phyloP scores from a whole-genome alignment of 371 early-diverging fungal genomes.

The Mucor ambiguus region DNA sequence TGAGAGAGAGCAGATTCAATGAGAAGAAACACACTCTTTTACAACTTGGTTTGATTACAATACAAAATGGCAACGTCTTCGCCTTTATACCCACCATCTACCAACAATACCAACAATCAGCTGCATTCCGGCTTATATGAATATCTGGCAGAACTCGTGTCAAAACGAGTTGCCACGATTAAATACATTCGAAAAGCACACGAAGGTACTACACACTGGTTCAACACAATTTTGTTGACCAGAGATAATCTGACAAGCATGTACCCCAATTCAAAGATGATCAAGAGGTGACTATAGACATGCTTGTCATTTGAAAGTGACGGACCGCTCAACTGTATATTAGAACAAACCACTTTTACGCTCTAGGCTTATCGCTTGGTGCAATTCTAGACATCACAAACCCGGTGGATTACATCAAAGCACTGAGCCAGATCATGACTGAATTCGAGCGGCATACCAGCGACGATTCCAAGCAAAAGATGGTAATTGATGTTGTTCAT shows the following conservation, averaged over 20 bases:
- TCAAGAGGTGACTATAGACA: constrained; percentile 31
- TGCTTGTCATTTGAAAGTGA: background rate
- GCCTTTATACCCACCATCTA: constrained; percentile 19
- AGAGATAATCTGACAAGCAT: constrained; percentile 47
- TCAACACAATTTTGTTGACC: constrained; percentile 62
- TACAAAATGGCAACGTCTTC: constrained; percentile 21
- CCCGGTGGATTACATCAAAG: constrained; percentile 65
- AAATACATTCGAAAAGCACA: constrained; percentile 62
- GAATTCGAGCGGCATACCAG: constrained; percentile 62
- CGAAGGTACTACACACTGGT: constrained; percentile 61
- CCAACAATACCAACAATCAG: background rate
- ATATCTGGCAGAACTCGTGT: constrained; percentile 60
- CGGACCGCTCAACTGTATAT: background rate
- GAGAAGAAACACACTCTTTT: background rate
- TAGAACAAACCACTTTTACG: constrained; percentile 62
- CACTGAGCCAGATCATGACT: constrained; percentile 57
- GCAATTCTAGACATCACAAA: constrained; percentile 66
- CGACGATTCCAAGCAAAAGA: constrained; percentile 55
- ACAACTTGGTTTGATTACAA: background rate
- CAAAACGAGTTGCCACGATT: constrained; percentile 69
- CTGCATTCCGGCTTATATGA: constrained; percentile 47
- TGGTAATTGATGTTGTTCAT: constrained; percentile 34
- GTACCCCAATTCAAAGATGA: constrained; percentile 48
- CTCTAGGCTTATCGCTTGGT: constrained; percentile 65
- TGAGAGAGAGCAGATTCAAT: background rate